These are phyloP conservation scores for Paraconiothyrium sp. DNA, from an alignment of 2,329 filamentous ascomycete species.

Conservation along the genomic window DNA sequence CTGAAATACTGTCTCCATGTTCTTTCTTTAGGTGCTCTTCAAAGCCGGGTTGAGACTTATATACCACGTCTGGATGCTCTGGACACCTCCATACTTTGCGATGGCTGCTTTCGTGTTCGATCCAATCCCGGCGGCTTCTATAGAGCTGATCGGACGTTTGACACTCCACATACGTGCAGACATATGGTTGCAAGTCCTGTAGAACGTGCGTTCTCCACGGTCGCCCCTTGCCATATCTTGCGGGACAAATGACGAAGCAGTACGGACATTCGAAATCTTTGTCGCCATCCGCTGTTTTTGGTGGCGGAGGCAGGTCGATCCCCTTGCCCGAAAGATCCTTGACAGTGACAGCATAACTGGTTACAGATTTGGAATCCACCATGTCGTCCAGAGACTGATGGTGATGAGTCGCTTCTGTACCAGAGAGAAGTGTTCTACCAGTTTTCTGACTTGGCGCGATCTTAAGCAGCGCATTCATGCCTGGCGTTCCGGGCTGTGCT, in stretches of 20 bases:
- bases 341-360: conserved; percentile 48
- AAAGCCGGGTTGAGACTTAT: conserved; percentile 32
- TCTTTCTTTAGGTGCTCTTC: conserved; percentile 42
- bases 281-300: conserved; percentile 41
- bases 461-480: conserved; percentile 16
- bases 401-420: conserved; percentile 49
- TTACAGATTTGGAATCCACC: conserved; percentile 47
- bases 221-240: conserved; percentile 45
- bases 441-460: conserved; percentile 44
- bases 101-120: conserved; percentile 49
- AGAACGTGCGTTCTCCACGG: conserved; percentile 49
- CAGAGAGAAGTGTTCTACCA: conserved; percentile 46
- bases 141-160: conserved; percentile 41
- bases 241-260: conserved; percentile 51
- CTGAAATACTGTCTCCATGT: conserved; percentile 42
- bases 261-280: conserved; percentile 52
- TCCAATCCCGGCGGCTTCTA: conserved; percentile 49
- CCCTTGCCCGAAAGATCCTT: conserved; percentile 46
- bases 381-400: conserved; percentile 50
- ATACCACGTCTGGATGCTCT: conserved; percentile 44
- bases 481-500: conserved; percentile 17
- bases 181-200: conserved; percentile 50
- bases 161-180: conserved; percentile 48
- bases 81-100: conserved; percentile 50
- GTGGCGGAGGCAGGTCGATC: conserved; percentile 46